Evolutionary conservation across 2,329 filamentous ascomycete species (phyloP).

Genomic region (Chlorencoelia australis): DNA sequence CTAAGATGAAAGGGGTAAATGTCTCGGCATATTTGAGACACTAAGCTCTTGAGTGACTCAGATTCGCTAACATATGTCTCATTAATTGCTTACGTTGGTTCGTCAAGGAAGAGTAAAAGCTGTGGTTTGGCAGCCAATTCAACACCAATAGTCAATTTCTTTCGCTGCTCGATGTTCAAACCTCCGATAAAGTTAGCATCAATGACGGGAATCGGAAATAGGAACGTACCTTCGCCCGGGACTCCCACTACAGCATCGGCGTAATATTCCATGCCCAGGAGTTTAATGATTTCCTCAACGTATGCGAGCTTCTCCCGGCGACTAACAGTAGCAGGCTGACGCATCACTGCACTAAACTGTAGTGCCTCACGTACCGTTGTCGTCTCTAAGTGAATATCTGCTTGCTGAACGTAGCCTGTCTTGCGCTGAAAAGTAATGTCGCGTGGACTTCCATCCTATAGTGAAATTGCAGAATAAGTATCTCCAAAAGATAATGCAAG

Average conservation of each 20-base stretch:
- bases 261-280: conserved; percentile 83
- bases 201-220: conserved; percentile 65
- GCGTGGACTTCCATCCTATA: conserved; percentile 49
- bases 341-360: conserved; percentile 73
- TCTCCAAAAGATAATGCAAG: no score
- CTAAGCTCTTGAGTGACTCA: no score
- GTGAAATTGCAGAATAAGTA: no score
- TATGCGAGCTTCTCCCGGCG: conserved; percentile 73
- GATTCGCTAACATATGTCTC: conserved; percentile 76
- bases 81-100: conserved; percentile 66
- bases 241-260: conserved; percentile 87
- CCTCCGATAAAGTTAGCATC: conserved; percentile 68
- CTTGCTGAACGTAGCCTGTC: conserved; percentile 62
- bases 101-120: conserved; percentile 61
- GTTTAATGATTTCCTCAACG: conserved; percentile 80
- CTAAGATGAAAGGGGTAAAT: no score
- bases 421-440: conserved; percentile 72
- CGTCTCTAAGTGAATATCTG: conserved; percentile 78
- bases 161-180: conserved; percentile 52
- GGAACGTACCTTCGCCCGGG: conserved; percentile 30
- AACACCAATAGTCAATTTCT: conserved; percentile 63
- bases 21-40: no score
- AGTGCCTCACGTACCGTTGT: conserved; percentile 83
- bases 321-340: conserved; percentile 65
- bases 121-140: conserved; percentile 61